Evolutionary conservation across 2,329 filamentous ascomycete genomes (phyloP).

Genomic region (Hypoxylon sp.): DNA sequence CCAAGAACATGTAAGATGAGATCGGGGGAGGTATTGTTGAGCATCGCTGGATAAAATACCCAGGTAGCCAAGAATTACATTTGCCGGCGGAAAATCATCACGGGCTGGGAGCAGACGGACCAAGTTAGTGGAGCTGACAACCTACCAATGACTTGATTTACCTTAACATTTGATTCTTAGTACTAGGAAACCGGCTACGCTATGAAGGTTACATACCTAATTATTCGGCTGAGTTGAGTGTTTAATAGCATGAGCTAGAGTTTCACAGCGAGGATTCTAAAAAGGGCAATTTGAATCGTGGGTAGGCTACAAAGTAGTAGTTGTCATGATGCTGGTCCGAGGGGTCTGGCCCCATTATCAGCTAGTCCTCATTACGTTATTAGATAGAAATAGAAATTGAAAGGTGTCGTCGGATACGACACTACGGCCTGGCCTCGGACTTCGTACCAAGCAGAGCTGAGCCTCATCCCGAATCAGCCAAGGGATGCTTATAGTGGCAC

Average conservation of each 20-base stretch:
- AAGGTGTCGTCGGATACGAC: slow-evolving; percentile 41
- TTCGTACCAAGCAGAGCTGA: slow-evolving; percentile 40
- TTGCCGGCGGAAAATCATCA: slow-evolving; percentile 38
- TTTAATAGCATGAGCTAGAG: slow-evolving; percentile 17
- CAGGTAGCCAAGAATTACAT: slow-evolving; percentile 34
- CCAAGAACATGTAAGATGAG: slow-evolving; percentile 36
- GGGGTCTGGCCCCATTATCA: slow-evolving; percentile 29
- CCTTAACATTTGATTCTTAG: slow-evolving; percentile 10
- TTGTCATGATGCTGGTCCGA: slow-evolving; percentile 10
- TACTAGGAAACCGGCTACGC: slow-evolving; percentile 8
- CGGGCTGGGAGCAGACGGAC: slow-evolving; percentile 23
- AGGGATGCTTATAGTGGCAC: slow-evolving; percentile 29
- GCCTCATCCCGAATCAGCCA: slow-evolving; percentile 35
- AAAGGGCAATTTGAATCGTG: slow-evolving; percentile 20
- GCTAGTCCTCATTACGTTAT: slow-evolving; percentile 36
- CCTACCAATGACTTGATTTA: slow-evolving; percentile 26
- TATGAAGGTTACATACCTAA: slow-evolving; percentile 18
- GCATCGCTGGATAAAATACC: slow-evolving; percentile 40
- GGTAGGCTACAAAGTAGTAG: slow-evolving; percentile 5
- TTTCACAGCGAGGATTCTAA: slow-evolving; percentile 17
- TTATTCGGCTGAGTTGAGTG: slow-evolving; percentile 31
- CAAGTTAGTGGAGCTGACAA: slow-evolving; percentile 26
- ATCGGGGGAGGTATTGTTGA: slow-evolving; percentile 22
- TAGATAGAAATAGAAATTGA: slow-evolving; percentile 36
- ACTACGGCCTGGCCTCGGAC: slow-evolving; percentile 33